phyloP scores from a whole-genome alignment of 2,329 filamentous ascomycete genomes.

The Colletotrichum sp. region DNA sequence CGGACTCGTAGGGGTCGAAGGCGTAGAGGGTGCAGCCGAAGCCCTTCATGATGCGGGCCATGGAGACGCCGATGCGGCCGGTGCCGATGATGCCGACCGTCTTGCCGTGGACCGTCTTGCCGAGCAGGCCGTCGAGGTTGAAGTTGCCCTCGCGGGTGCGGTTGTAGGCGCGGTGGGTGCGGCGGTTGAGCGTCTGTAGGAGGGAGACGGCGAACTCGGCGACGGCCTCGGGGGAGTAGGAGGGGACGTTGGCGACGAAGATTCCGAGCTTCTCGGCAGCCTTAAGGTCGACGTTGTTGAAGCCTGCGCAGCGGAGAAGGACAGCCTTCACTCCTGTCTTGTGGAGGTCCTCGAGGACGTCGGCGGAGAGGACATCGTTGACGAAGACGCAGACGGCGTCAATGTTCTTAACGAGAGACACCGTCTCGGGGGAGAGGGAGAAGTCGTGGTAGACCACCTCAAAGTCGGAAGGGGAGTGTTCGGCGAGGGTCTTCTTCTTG shows the following conservation, averaged over 20 bases:
- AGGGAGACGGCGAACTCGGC: slow-evolving; percentile 74
- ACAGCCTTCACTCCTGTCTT: slow-evolving; percentile 59
- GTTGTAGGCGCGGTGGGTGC: slow-evolving; percentile 72
- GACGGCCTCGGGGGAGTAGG: slow-evolving; percentile 73
- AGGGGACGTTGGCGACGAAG: slow-evolving; percentile 70
- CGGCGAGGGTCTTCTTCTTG: slow-evolving; percentile 1
- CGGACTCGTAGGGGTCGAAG: slow-evolving; percentile 60
- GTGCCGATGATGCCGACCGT: slow-evolving; percentile 71
- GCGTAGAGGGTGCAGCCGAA: slow-evolving; percentile 70
- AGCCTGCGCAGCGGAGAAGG: slow-evolving; percentile 71
- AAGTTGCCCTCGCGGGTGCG: slow-evolving; percentile 74
- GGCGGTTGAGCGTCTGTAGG: slow-evolving; percentile 70
- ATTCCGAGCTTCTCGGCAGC: slow-evolving; percentile 59
- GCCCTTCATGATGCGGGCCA: slow-evolving; percentile 66
- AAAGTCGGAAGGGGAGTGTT: slow-evolving; percentile 40
- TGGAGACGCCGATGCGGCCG: slow-evolving; percentile 68
- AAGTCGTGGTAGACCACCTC: slow-evolving; percentile 65
- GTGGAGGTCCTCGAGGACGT: slow-evolving; percentile 57
- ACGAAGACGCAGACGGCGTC: slow-evolving; percentile 72
- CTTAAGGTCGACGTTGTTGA: slow-evolving; percentile 69
- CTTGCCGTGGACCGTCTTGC: slow-evolving; percentile 65
- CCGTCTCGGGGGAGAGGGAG: slow-evolving; percentile 60
- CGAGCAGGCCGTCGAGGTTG: slow-evolving; percentile 67
- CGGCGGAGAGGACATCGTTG: slow-evolving; percentile 62
- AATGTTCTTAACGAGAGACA: slow-evolving; percentile 49